Conservation (phyloP, 768 basidiomycete genomes). For the Pleurotus pulmonarius region DNA sequence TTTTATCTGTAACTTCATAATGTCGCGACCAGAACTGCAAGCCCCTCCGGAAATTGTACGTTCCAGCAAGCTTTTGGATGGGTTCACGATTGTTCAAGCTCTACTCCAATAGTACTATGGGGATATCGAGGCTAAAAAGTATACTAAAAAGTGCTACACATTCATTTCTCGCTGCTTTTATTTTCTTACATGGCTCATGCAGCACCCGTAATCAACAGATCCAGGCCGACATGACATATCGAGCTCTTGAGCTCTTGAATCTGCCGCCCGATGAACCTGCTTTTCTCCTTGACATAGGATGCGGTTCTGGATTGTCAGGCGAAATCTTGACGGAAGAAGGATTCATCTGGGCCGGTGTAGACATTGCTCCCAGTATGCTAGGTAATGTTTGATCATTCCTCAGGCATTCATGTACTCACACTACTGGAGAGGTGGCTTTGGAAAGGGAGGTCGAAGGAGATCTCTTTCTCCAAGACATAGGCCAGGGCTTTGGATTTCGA, state of each 20-base stretch:
- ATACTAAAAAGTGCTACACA: slow-evolving; percentile 80
- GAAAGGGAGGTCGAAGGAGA: slow-evolving; percentile 96
- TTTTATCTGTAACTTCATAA: slow-evolving; percentile 21
- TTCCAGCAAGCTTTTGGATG: slow-evolving; percentile 1
- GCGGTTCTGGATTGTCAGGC: slow-evolving; percentile 94
- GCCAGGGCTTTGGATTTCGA: slow-evolving; percentile 95
- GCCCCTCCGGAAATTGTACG: slow-evolving; percentile 90
- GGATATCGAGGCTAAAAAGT: slow-evolving; percentile 92
- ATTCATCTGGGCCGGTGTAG: slow-evolving; percentile 89
- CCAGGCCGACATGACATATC: slow-evolving; percentile 96
- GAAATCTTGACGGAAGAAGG: slow-evolving; percentile 96
- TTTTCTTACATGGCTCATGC: slow-evolving; percentile 6
- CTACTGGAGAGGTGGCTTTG: slow-evolving; percentile 78
- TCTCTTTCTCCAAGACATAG: slow-evolving; percentile 94
- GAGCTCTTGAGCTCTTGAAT: slow-evolving; percentile 88
- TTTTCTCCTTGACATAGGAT: slow-evolving; percentile 92
- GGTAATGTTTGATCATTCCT: slow-evolving; percentile 40
- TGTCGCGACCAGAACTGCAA: slow-evolving; percentile 87
- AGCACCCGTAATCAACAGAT: slow-evolving; percentile 96
- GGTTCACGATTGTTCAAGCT: too few relatives aligned
- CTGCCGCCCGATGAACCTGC: slow-evolving; percentile 77
- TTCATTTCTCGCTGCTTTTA: slow-evolving; percentile 8
- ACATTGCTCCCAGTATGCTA: slow-evolving; percentile 96
- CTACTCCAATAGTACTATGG: slow-evolving; percentile 79
- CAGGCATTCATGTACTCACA: background rate